Conservation (phyloP, 75 land plant species). For the Pinus tabuliformis region DNA sequence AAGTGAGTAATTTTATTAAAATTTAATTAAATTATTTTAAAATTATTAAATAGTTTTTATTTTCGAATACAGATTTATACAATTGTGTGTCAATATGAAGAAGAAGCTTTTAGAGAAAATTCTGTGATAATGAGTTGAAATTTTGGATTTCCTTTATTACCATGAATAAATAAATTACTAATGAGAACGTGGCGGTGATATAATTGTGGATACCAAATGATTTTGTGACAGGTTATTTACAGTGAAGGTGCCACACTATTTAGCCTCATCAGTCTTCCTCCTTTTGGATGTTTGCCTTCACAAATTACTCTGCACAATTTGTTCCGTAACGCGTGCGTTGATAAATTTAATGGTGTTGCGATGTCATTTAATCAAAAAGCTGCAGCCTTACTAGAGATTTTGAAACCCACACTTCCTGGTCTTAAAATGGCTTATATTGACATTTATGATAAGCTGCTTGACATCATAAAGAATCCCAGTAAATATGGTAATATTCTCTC, state of each 20-base stretch:
- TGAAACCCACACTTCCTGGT: slow-evolving; percentile 27
- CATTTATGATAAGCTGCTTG: too few species aligned
- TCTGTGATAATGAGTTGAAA: too few species aligned
- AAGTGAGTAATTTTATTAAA: too few species aligned
- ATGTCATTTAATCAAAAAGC: slow-evolving; percentile 46
- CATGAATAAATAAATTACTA: too few species aligned
- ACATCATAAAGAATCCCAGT: too few species aligned
- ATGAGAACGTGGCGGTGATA: too few species aligned
- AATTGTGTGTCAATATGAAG: too few species aligned
- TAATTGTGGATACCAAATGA: neutral
- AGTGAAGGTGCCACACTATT: neutral
- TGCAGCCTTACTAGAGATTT: slow-evolving; percentile 15
- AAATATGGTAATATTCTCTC: slow-evolving; percentile 29
- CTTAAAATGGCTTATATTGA: slow-evolving; percentile 30
- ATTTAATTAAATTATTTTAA: too few species aligned
- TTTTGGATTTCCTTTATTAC: too few species aligned
- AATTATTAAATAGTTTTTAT: too few species aligned
- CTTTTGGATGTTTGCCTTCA: neutral
- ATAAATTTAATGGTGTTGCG: neutral
- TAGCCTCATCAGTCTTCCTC: neutral
- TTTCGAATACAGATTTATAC: too few species aligned
- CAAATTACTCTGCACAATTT: neutral
- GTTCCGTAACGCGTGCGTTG: neutral
- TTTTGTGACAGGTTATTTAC: neutral
- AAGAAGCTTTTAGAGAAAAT: too few species aligned